These are phyloP conservation scores for Malus fusca DNA, from an alignment of 306 rosid species.

Conservation along the genomic window DNA sequence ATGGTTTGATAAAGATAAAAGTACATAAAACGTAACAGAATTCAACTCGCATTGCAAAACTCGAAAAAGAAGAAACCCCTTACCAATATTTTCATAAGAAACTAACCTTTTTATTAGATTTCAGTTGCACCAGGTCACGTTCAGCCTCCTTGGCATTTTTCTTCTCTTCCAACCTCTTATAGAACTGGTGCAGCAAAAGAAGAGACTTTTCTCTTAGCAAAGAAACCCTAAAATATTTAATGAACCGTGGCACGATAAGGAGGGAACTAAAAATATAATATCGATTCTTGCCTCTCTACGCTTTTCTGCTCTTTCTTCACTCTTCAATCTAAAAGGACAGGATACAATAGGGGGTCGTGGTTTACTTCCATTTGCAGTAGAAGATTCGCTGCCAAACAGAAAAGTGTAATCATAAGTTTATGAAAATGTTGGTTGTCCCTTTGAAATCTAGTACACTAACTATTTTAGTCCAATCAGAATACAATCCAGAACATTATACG, in stretches of 20 bases:
- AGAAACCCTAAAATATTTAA: neutral
- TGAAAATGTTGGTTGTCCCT: neutral
- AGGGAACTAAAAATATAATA: neutral
- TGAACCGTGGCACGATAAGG: neutral
- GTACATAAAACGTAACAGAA: neutral
- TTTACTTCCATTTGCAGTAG: conserved; percentile 35
- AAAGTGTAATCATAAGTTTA: neutral
- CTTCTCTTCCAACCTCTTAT: conserved; percentile 55
- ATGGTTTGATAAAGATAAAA: neutral
- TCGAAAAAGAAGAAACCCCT: neutral
- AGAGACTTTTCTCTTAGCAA: neutral
- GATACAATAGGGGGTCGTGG: conserved; percentile 31
- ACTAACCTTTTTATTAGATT: conserved; percentile 42
- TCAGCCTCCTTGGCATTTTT: conserved; percentile 44
- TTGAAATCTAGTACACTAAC: neutral
- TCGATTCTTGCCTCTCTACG: conserved; percentile 67
- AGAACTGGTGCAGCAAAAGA: conserved; percentile 45
- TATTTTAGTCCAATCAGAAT: neutral
- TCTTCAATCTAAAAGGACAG: conserved; percentile 66
- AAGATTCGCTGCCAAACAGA: conserved; percentile 42
- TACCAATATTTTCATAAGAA: neutral
- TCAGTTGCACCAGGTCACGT: conserved; percentile 40
- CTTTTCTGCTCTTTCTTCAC: conserved; percentile 87
- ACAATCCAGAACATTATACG: neutral
- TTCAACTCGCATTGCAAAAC: neutral